These are phyloP conservation scores for Dioscorea zingiberensis DNA, from an alignment of 106 monocot genomes.

Conservation along the genomic window DNA sequence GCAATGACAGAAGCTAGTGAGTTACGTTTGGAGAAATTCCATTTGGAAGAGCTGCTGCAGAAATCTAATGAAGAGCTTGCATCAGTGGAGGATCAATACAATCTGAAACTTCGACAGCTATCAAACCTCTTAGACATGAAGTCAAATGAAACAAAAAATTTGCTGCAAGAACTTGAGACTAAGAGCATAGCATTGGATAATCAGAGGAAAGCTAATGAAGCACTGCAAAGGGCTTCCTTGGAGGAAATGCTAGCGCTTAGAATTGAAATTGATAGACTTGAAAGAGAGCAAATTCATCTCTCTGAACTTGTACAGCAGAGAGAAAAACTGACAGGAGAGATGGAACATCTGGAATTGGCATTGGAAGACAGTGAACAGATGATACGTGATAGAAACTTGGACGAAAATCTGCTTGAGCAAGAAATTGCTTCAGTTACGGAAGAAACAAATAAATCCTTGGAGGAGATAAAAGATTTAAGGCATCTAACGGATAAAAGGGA, in stretches of 20 bases:
- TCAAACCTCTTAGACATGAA: constrained; percentile 55
- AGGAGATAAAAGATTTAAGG: constrained; percentile 24
- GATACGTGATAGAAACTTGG: too few species aligned
- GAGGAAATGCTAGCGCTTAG: constrained; percentile 20
- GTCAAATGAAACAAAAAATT: constrained; percentile 54
- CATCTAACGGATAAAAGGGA: constrained; percentile 42
- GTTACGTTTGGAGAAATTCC: constrained; percentile 43
- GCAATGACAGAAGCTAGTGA: constrained; percentile 55
- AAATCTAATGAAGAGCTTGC: constrained; percentile 50
- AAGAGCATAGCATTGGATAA: constrained; percentile 53
- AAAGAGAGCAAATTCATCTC: constrained; percentile 34
- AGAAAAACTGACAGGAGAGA: constrained; percentile 20
- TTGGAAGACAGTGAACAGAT: background rate
- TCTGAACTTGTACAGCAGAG: constrained; percentile 33
- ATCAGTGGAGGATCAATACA: constrained; percentile 34
- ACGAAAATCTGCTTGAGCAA: too few species aligned
- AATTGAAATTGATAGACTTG: constrained; percentile 22
- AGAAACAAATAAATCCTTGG: constrained; percentile 24
- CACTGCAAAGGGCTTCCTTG: constrained; percentile 29
- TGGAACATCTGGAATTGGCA: constrained; percentile 26
- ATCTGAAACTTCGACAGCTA: constrained; percentile 55
- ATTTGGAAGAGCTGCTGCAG: constrained; percentile 47
- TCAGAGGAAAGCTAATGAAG: constrained; percentile 39
- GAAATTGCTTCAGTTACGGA: background rate
- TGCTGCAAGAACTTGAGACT: constrained; percentile 39